These are phyloP conservation scores for Podila clonocystis DNA, from an alignment of 192 early-diverging fungal species.

Conservation along the genomic window DNA sequence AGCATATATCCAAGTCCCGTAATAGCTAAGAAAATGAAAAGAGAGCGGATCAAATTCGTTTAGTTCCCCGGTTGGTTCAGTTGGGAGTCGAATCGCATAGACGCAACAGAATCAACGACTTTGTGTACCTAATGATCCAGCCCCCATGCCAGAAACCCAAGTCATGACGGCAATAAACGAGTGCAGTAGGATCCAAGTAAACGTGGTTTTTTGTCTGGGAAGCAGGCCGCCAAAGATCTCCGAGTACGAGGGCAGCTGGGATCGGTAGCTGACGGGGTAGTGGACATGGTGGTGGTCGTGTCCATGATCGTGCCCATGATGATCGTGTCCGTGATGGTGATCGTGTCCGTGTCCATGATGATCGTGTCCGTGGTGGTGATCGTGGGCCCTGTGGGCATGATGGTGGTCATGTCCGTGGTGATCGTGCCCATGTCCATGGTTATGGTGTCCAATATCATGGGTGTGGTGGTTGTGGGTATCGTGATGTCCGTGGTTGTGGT, in stretches of 20 bases:
- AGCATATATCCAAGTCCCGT: constrained; percentile 61
- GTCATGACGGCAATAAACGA: constrained; percentile 52
- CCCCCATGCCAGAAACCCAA: constrained; percentile 53
- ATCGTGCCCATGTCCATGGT: constrained; percentile 8
- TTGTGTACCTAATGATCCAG: constrained; percentile 57
- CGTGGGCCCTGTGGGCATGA: background rate
- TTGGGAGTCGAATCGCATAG: background rate
- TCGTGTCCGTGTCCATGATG: background rate
- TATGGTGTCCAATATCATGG: background rate
- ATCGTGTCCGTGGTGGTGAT: constrained; percentile 4
- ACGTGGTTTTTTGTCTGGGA: constrained; percentile 64
- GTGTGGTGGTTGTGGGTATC: constrained; percentile 23
- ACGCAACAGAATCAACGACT: background rate
- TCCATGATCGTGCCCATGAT: constrained; percentile 6
- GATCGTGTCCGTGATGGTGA: background rate
- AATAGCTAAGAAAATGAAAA: constrained; percentile 35
- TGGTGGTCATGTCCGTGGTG: constrained; percentile 4
- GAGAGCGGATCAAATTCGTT: background rate
- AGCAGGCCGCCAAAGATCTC: constrained; percentile 50
- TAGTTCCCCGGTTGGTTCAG: too few species aligned
- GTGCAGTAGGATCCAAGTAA: constrained; percentile 61
- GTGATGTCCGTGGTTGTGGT: constrained; percentile 23
- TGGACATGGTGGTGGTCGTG: constrained; percentile 18
- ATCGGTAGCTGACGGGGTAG: constrained; percentile 33
- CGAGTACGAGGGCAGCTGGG: constrained; percentile 54